Conservation (phyloP, 805 yeast species). For the Starmerella tilneyi region DNA sequence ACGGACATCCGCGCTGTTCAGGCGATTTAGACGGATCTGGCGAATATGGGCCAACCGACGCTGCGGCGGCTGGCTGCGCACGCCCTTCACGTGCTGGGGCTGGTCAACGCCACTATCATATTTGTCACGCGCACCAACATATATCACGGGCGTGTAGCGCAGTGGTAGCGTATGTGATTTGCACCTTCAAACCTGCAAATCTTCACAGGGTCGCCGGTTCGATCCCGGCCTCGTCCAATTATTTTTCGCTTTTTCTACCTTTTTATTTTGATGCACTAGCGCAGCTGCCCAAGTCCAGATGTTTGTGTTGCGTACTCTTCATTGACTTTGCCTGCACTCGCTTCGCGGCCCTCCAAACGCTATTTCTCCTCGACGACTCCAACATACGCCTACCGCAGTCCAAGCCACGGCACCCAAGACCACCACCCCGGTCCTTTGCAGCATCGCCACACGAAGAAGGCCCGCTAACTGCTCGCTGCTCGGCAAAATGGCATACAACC, state of each 20-base stretch:
- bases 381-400: background rate
- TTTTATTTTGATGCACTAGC: background rate
- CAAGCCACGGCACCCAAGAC: too few relatives aligned
- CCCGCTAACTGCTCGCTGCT: background rate
- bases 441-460: background rate
- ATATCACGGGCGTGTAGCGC: slow-evolving; percentile 23
- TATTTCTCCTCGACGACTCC: too few relatives aligned
- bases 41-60: too few relatives aligned
- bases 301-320: too few relatives aligned
- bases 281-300: too few relatives aligned
- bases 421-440: background rate
- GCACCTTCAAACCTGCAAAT: slow-evolving; percentile 15
- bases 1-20: background rate
- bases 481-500: slow-evolving; percentile 13
- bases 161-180: slow-evolving; percentile 27
- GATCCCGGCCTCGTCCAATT: slow-evolving; percentile 26
- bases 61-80: too few relatives aligned
- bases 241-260: background rate
- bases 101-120: too few relatives aligned
- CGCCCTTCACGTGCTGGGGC: too few relatives aligned
- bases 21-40: too few relatives aligned
- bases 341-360: too few relatives aligned
- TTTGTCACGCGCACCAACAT: too few relatives aligned
- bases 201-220: slow-evolving; percentile 26
- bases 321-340: too few relatives aligned